Base-by-base conservation (phyloP, 2,329 filamentous ascomycete genomes). In the Emericellopsis atlantica region DNA sequence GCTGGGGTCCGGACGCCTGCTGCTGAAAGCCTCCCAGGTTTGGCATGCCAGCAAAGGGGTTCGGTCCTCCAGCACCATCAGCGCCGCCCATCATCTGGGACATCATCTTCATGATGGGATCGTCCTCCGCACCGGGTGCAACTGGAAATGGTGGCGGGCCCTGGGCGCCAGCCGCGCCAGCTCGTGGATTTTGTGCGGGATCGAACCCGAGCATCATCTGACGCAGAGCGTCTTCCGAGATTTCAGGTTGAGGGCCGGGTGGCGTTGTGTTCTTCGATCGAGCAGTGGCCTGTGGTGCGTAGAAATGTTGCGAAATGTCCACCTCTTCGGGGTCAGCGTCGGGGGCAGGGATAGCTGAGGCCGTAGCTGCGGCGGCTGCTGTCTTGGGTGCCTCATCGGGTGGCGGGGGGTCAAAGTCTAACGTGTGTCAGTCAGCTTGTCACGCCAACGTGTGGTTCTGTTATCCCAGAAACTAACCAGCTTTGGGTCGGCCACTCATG, bases 261-360 rank as follows among this genome's bases (percentile, higher is more conserved):
- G 55, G 46, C 26, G 58, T 50, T 40, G 65, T 52, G 40, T 64
- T 60, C 18, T 62, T 45, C 23, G 43, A 34, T 22, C 50, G 45
- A 7, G 40, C 39, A 7, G 51, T 46, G 9, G 62, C 60, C 21
- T 64, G 59, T 2, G 79, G 79, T 29, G 70, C 60, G 59, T 82
- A 84, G 59, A 72, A 80, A 61, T 84, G 81, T 47, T 81, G 62
- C n/a, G 81, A 84, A 49, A 90, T 87, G 56, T 89, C 84, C 47
- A 86, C 72, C 58, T 88, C 84, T 5, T 79, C 82, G 6, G 84
- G 84, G 51, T 85, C 81, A 43, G 69, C 76, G 51, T 72, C 49
- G 32, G 57, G 46, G 10, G 58, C 43, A 34, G 53, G 49, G 22
- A 56, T 43, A 32, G 51, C 49, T 31, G 49, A 46, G 26, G 52